Percentiles rank a stretch among this genome's conserved stretches.
Conservation (phyloP, 2,329 filamentous ascomycete species). For the Westerdykella aurantiaca region DNA sequence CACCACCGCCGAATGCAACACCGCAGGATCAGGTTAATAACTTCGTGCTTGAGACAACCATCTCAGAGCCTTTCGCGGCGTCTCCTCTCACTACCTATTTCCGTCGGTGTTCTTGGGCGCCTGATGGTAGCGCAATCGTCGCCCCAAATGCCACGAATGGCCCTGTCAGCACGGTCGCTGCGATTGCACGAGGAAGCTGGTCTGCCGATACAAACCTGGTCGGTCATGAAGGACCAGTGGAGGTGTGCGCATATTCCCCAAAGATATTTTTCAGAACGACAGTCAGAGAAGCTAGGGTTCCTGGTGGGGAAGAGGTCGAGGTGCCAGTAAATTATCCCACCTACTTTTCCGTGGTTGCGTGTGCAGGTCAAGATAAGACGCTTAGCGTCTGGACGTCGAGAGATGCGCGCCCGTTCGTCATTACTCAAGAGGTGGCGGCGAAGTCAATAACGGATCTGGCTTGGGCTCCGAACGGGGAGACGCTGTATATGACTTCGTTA, state of each 20-base stretch:
- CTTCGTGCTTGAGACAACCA: conserved; percentile 90
- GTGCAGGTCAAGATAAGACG: conserved; percentile 93
- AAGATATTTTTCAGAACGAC: conserved; percentile 64
- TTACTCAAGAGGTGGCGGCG: conserved; percentile 77
- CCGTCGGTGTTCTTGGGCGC: conserved; percentile 92
- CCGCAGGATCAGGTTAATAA: conserved; percentile 96
- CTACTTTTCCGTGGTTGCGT: conserved; percentile 89
- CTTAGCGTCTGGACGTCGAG: conserved; percentile 97
- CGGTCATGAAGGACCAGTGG: conserved; percentile 91
- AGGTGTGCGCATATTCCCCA: conserved; percentile 96
- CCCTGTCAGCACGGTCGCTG: conserved; percentile 92
- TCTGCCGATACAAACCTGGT: conserved; percentile 96
- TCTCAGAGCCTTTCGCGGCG: conserved; percentile 77
- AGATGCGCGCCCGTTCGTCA: conserved; percentile 82
- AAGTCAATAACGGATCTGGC: conserved; percentile 93
- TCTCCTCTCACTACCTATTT: conserved; percentile 97
- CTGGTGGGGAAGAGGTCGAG: conserved; percentile 46
- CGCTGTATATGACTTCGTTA: conserved; percentile 76
- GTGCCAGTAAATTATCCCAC: conserved; percentile 41
- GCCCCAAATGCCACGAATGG: conserved; percentile 96
- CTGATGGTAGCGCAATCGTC: conserved; percentile 93
- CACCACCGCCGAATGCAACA: conserved; percentile 79
- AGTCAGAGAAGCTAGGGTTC: conserved; percentile 41
- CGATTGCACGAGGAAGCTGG: conserved; percentile 88
- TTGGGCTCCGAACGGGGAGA: conserved; percentile 89